These are phyloP conservation scores for Theobroma cacao DNA, from an alignment of 345 rosid genomes.

Conservation along the genomic window DNA sequence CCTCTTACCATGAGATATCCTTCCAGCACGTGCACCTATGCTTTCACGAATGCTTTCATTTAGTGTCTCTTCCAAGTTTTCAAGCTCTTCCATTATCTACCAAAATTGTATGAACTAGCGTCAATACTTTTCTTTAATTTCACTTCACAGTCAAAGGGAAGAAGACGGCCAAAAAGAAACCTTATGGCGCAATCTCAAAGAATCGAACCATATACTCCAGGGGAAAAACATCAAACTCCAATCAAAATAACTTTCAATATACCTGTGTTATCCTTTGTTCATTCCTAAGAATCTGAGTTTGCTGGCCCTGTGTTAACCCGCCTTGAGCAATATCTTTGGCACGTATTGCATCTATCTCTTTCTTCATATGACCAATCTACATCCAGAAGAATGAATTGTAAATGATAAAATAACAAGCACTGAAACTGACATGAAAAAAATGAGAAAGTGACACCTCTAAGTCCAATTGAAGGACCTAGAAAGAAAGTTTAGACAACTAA, in stretches of 20 bases:
- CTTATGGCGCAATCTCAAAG: not conserved
- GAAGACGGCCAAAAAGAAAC: not conserved
- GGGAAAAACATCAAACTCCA: not conserved
- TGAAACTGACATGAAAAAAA: not conserved
- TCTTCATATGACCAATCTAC: slow-evolving; percentile 54
- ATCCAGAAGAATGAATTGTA: slow-evolving; percentile 15
- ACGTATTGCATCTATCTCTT: slow-evolving; percentile 91
- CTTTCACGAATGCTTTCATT: slow-evolving; percentile 95
- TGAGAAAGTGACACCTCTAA: not conserved
- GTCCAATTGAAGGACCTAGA: not conserved
- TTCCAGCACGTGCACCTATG: slow-evolving; percentile 76
- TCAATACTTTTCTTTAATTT: not conserved
- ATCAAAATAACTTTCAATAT: slow-evolving; percentile 37
- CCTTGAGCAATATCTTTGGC: slow-evolving; percentile 96
- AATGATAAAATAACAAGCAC: not conserved
- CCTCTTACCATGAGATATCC: slow-evolving; percentile 41
- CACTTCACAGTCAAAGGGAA: slow-evolving; percentile 1
- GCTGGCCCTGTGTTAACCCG: slow-evolving; percentile 97
- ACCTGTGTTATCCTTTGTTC: slow-evolving; percentile 64
- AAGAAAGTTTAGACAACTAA: not conserved
- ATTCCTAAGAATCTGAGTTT: slow-evolving; percentile 97
- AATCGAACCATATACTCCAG: not conserved
- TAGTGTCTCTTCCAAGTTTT: slow-evolving; percentile 91
- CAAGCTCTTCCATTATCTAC: slow-evolving; percentile 91
- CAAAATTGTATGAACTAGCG: slow-evolving; percentile 7